Evolutionary conservation across 805 yeast species (phyloP), one percentile per base, ranked within the genome.

Genomic region (Wickerhamiella dianesei): DNA sequence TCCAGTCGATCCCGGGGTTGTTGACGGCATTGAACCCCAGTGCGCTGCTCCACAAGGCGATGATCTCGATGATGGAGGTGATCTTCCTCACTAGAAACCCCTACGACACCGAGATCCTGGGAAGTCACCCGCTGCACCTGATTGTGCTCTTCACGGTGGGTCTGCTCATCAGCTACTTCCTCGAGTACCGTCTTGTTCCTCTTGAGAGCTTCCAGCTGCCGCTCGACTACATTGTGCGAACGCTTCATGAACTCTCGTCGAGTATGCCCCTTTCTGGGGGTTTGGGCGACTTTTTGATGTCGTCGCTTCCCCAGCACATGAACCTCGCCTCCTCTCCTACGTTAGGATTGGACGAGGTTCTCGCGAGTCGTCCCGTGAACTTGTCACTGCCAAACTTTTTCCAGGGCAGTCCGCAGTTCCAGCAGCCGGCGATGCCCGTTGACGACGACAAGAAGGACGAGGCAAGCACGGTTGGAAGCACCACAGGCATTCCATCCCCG

Each of bases 11-110:
- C 42, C 53, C 55, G 29, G 21, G 44, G 5, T 39, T 48, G 17
- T 5, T 46, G 44, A 41, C 50, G 9, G 40, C 41, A 41, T 47
- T 54, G 20, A 42, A 53, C 45, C 49, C 54, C 2, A 51, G 48
- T 14, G 49, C 47, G 41, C 48, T 55, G 21, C 44, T 55, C 14
- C 52, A 53, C 43, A 47, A 52, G 6, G 48, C 54, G 16, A 46
- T 53, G 43, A 48, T 49, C 46, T 44, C 54, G 5, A 53, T 53
- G 45, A 45, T 51, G 12, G 58, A 55, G 41, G 47, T 55, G 36
- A 43, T 55, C n/a, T 46, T 53, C 9, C 44, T 51, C 19, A 50
- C 53, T 13, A 49, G 56, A 16, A 53, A 52, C 47, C 54, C 56
- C 14, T 47, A 52, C 22, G 58, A 55, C 32, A 25, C 53, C 17